phyloP scores from a whole-genome alignment of 768 basidiomycete species.

The Leccinum uliginosum region DNA sequence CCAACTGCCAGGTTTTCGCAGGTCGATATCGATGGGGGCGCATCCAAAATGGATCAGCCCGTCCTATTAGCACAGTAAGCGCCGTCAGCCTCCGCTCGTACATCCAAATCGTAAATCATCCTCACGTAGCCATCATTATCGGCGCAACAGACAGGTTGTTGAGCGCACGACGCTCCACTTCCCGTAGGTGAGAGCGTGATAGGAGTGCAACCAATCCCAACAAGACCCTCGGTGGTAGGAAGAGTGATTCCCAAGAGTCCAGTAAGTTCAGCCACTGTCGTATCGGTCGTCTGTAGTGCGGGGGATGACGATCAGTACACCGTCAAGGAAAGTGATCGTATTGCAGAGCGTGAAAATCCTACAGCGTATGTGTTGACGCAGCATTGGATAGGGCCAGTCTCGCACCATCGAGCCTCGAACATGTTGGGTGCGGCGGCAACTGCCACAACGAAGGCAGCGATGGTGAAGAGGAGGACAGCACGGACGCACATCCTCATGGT shows the following conservation, averaged over 20 bases:
- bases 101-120: not conserved
- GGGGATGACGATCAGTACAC: not conserved
- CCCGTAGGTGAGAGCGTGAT: not conserved
- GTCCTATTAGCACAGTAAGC: not conserved
- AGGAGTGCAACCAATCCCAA: constrained; percentile 9
- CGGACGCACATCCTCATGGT: constrained; percentile 6
- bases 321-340: not conserved
- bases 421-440: constrained; percentile 7
- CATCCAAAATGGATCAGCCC: constrained; percentile 14
- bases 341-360: not conserved
- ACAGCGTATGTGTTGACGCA: constrained; percentile 5
- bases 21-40: constrained; percentile 1
- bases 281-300: not conserved
- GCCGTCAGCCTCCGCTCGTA: not conserved
- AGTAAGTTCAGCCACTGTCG: not conserved
- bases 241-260: not conserved
- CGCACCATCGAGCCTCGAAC: constrained; percentile 7
- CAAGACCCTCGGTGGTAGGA: not conserved
- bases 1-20: not conserved
- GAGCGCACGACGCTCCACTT: constrained; percentile 1
- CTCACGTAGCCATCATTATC: constrained; percentile 11
- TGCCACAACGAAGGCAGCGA: constrained; percentile 9
- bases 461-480: constrained; percentile 1
- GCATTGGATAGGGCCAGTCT: constrained; percentile 11
- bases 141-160: constrained; percentile 18